phyloP scores from a whole-genome alignment of 257 asterid genomes.

The Solanum appendiculatum region DNA sequence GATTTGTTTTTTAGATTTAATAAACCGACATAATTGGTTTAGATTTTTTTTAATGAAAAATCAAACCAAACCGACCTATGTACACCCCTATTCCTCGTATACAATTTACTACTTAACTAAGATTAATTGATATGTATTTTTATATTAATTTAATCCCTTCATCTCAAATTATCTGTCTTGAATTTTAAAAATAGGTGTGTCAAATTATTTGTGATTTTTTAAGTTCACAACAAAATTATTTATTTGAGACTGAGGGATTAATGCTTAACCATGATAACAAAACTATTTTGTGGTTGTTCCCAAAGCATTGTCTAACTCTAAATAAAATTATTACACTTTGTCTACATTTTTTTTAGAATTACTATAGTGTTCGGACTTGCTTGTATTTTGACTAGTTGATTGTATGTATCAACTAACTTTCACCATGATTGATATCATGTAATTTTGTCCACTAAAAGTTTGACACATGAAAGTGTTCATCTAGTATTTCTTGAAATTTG shows the following conservation, averaged over 20 bases:
- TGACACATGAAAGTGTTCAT: not conserved
- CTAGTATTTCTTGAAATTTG: not conserved
- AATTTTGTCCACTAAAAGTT: not conserved
- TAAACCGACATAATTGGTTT: no score
- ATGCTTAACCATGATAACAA: not conserved
- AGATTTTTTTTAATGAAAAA: no score
- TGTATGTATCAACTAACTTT: not conserved
- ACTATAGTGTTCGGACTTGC: not conserved
- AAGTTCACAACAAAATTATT: not conserved
- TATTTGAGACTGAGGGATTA: not conserved
- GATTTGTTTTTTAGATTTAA: no score
- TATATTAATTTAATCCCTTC: not conserved
- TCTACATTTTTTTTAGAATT: not conserved
- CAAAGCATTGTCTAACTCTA: no score
- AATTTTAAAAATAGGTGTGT: no score
- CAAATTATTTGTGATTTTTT: not conserved
- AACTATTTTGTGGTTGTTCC: no score
- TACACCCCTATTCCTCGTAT: no score
- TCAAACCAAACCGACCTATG: no score
- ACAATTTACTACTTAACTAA: not conserved
- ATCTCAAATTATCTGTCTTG: not conserved
- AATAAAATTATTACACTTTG: not conserved
- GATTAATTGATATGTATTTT: not conserved
- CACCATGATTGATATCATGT: not conserved
- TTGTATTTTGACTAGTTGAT: not conserved